Percentiles rank a stretch among this genome's conserved stretches.
Conservation (phyloP, 2,329 filamentous ascomycete species). For the Ciborinia camelliae region DNA sequence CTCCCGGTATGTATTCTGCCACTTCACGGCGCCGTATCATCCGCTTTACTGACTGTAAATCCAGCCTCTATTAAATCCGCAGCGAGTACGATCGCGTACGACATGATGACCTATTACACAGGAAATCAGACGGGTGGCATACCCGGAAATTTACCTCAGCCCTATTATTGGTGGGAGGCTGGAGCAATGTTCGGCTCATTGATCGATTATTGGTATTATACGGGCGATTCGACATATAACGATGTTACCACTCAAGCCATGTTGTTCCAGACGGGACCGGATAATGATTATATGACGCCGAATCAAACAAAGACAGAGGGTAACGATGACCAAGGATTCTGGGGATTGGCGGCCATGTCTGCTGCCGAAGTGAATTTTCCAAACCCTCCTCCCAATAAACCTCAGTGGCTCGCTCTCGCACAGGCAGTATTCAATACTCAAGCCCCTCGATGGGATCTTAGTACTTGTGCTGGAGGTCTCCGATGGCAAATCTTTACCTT, state of each 20-base stretch:
- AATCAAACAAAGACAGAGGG: conserved; percentile 67
- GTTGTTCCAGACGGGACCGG: conserved; percentile 68
- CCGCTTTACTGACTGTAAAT: conserved; percentile 6
- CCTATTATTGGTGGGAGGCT: conserved; percentile 60
- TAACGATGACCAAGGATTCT: conserved; percentile 75
- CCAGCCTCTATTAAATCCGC: conserved; percentile 36
- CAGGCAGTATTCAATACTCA: conserved; percentile 82
- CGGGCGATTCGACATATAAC: conserved; percentile 70
- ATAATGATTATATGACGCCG: conserved; percentile 73
- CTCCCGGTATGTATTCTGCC: conserved; percentile 25
- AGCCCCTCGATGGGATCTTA: conserved; percentile 66
- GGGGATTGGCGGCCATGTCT: conserved; percentile 67
- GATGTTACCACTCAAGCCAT: conserved; percentile 63
- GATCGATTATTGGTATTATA: conserved; percentile 84
- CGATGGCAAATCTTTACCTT: conserved; percentile 83
- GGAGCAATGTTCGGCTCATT: conserved; percentile 69
- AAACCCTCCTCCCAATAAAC: conserved; percentile 53
- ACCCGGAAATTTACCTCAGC: conserved; percentile 50
- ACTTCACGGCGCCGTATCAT: not conserved
- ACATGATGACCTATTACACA: conserved; percentile 51
- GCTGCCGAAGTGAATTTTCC: conserved; percentile 66
- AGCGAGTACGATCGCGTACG: conserved; percentile 41
- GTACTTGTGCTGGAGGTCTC: conserved; percentile 69
- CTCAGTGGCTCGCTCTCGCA: conserved; percentile 68
- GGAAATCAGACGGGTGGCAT: conserved; percentile 50